Evolutionary conservation across 768 basidiomycete genomes (phyloP).

Genomic region (Lyophyllum shimeji): DNA sequence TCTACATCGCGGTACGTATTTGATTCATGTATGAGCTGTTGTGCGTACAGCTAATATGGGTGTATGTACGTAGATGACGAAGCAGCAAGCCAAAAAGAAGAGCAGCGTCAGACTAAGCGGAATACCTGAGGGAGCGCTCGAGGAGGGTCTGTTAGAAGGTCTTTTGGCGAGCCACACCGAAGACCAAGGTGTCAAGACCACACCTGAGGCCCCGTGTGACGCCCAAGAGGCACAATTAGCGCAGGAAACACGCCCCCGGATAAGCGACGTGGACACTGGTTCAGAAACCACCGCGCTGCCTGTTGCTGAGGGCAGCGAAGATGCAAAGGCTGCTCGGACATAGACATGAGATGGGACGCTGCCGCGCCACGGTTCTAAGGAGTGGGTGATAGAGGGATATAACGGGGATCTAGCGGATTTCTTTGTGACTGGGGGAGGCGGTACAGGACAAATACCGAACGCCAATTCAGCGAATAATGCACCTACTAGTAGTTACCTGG

Average conservation of each 20-base stretch:
- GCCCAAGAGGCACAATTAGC: background rate
- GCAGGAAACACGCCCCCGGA: background rate
- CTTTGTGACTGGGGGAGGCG: too few species aligned
- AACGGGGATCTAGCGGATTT: too few species aligned
- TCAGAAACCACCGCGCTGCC: background rate
- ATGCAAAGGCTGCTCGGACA: background rate
- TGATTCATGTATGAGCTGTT: background rate
- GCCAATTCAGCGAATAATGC: too few species aligned
- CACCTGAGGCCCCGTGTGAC: background rate
- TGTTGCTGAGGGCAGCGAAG: background rate
- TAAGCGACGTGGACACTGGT: background rate
- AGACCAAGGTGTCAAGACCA: background rate
- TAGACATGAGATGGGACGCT: background rate
- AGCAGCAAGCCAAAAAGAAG: conserved; percentile 1
- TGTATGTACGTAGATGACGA: conserved; percentile 5
- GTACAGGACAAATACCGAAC: too few species aligned
- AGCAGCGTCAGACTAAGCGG: conserved; percentile 5
- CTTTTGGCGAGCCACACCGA: conserved; percentile 1
- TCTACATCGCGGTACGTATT: conserved; percentile 63
- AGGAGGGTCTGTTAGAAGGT: conserved; percentile 12
- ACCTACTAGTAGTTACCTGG: too few species aligned
- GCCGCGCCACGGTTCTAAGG: background rate
- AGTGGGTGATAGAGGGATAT: too few species aligned
- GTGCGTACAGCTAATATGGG: background rate
- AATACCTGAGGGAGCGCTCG: conserved; percentile 6